These are phyloP conservation scores for Eucalyptus marginata DNA, from an alignment of 345 rosid species.

Conservation along the genomic window DNA sequence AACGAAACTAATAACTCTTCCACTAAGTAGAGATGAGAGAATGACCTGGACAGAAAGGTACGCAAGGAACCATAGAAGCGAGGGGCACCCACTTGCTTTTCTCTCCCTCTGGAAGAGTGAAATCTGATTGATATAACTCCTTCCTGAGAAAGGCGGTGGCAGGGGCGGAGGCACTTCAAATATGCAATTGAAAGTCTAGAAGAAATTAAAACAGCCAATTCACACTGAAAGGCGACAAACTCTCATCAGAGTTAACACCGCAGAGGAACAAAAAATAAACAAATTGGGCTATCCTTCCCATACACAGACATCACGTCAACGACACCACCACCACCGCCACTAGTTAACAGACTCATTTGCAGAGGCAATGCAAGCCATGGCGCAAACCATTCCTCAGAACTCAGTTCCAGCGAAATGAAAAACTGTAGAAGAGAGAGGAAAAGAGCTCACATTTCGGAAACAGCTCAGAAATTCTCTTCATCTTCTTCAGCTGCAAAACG, in stretches of 20 bases:
- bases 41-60: conserved; percentile 60
- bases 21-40: background rate
- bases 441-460: conserved; percentile 57
- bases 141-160: conserved; percentile 78
- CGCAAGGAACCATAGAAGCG: conserved; percentile 59
- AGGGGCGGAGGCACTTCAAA: conserved; percentile 78
- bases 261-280: background rate
- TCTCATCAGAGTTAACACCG: background rate
- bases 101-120: conserved; percentile 38
- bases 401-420: background rate
- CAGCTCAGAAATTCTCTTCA: conserved; percentile 37
- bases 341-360: background rate
- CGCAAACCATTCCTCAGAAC: background rate
- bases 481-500: conserved; percentile 52
- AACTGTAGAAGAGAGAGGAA: background rate
- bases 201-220: background rate
- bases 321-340: background rate
- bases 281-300: background rate
- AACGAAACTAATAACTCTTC: background rate
- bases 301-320: background rate
- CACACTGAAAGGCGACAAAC: background rate
- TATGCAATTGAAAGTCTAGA: conserved; percentile 1
- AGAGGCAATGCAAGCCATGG: background rate
- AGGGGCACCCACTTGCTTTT: conserved; percentile 65
- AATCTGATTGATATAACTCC: conserved; percentile 48